Evolutionary conservation across 140 eudicot species (phyloP).

Genomic region (Senecio squalidus): DNA sequence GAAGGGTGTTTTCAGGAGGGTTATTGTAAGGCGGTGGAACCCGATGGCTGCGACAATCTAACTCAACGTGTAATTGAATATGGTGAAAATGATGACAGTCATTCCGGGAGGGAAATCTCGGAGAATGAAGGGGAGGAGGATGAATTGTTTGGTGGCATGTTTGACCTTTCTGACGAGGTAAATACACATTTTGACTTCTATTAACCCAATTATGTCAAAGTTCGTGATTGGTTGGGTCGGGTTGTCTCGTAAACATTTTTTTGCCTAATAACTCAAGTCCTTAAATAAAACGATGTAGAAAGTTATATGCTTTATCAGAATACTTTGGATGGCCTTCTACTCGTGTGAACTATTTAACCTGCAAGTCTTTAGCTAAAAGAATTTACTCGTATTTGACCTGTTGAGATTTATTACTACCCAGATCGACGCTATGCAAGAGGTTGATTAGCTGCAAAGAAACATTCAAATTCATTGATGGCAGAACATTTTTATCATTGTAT

Average conservation of each 20-base stretch:
- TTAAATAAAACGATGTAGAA: too few relatives aligned
- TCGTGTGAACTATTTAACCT: too few relatives aligned
- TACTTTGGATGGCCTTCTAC: too few relatives aligned
- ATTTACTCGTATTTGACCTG: slow-evolving; percentile 5
- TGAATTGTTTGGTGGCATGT: slow-evolving; percentile 46
- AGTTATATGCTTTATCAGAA: too few relatives aligned
- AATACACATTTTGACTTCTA: background rate
- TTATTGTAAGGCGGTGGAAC: too few relatives aligned
- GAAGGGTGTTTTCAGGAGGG: slow-evolving; percentile 32
- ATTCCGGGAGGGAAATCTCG: slow-evolving; percentile 19
- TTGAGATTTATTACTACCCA: background rate
- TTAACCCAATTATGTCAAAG: background rate
- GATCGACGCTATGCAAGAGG: slow-evolving; percentile 20
- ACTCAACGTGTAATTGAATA: slow-evolving; percentile 21
- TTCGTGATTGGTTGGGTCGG: too few relatives aligned
- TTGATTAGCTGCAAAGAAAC: slow-evolving; percentile 18
- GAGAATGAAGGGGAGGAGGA: slow-evolving; percentile 48
- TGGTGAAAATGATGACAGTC: slow-evolving; percentile 22
- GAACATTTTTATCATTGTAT: slow-evolving; percentile 18
- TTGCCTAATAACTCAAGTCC: too few relatives aligned
- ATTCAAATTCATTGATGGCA: slow-evolving; percentile 4
- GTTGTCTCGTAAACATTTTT: too few relatives aligned
- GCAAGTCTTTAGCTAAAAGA: too few relatives aligned
- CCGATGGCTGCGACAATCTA: slow-evolving; percentile 15
- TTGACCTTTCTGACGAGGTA: slow-evolving; percentile 59